Evolutionary conservation across 75 land plant genomes (phyloP).

Genomic region (Selaginella moellendorffii): DNA sequence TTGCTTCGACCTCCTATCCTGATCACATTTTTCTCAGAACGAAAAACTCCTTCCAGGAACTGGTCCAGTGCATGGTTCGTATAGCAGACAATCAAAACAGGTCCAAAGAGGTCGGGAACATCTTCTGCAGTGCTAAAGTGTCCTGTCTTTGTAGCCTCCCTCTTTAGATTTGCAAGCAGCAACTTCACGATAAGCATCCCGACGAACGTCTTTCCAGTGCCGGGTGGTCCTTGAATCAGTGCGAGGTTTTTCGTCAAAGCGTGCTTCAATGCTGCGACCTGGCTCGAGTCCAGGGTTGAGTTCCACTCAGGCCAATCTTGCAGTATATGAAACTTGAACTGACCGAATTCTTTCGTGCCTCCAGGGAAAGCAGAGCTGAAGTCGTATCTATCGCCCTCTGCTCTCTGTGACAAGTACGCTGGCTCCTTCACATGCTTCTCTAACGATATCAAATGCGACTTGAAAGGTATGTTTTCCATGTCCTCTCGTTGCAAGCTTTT

Average conservation of each 20-base stretch:
- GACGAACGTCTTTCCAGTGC: constrained; percentile 21
- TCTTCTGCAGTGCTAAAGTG: constrained; percentile 6
- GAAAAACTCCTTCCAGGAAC: constrained; percentile 17
- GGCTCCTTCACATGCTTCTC: constrained; percentile 6
- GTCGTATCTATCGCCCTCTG: constrained; percentile 11
- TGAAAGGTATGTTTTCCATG: constrained; percentile 20
- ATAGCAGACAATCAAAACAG: constrained; percentile 19
- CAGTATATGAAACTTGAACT: constrained; percentile 4
- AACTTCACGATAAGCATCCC: constrained; percentile 8
- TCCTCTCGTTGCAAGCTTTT: constrained; percentile 13
- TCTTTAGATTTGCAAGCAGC: constrained; percentile 7
- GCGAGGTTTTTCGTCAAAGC: constrained; percentile 19
- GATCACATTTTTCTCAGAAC: constrained; percentile 10
- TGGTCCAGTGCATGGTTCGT: constrained; percentile 27
- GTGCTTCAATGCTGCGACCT: constrained; percentile 15
- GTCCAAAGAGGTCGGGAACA: too few species aligned
- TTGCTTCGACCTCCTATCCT: constrained; percentile 15
- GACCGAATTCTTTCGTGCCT: constrained; percentile 9
- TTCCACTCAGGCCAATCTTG: constrained; percentile 19
- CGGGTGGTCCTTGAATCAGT: constrained; percentile 26
- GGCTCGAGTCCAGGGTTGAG: constrained; percentile 12
- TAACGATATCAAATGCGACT: constrained; percentile 13
- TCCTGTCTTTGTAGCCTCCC: neutral
- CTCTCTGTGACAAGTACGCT: constrained; percentile 9
- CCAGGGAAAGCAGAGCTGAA: constrained; percentile 13